Evolutionary conservation across 805 yeast species (phyloP), one percentile per base, ranked within the genome.

Genomic region (Wickerhamiella shivajii): DNA sequence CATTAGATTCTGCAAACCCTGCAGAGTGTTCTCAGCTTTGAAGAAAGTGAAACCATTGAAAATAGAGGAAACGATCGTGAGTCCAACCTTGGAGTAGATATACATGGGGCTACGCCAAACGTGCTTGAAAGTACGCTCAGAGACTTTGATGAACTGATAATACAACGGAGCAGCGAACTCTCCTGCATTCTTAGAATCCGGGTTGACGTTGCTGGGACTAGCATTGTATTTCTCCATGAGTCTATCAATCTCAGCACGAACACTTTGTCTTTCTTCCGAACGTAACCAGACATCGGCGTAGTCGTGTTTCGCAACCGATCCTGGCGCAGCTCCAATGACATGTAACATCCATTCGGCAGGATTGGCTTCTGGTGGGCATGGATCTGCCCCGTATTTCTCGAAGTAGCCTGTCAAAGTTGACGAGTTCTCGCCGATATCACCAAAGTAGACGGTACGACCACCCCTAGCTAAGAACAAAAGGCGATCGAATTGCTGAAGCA

Each of bases 261-360:
- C 52, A 2, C 37, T 45, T 18, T 31, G 38, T 30, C 45, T 50
- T 43, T 70, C 72, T 19, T 55, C 66, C 34, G 65, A 70, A 11
- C 52, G 54, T 6, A 41, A 42, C 90, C 90, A 78, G 9, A 67
- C 60, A 8, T 72, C 69, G 51, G 61, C 60, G 74, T 79, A 78
- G 52, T 78, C 74, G 33, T 64, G 66, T 18, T 55, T 47, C 12
- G 66, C 68, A 34, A 58, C 48, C 3, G 81, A 75, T 18, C 81
- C 75, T 3, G 87, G 83, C 50, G 81, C 85, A 21, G 87, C 85
- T 39, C 87, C 87, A 52, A 78, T 74, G 37, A 71, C 71, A 40
- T 74, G 74, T 44, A 77, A 57, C 55, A 76, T 72, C 59, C 75
- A 77, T 53, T 76, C 85, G 22, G 84, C 84, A 16, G 85, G 84